Evolutionary conservation across 129 eudicot species (phyloP).

Genomic region (Artemisia annua): DNA sequence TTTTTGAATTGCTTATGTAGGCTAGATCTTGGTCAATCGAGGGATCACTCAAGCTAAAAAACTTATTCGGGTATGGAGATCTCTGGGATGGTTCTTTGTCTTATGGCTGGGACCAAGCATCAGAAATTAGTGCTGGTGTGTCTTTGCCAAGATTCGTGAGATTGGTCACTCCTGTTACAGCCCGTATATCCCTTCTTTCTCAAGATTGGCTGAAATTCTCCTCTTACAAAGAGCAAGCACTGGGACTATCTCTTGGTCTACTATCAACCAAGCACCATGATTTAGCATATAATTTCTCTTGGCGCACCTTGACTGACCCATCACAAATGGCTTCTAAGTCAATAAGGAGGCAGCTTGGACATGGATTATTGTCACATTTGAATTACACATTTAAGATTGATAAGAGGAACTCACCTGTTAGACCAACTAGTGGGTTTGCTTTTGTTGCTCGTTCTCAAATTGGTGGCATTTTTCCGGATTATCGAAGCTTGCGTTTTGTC

Average conservation of each 20-base stretch:
- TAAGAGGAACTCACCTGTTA: slow-evolving; percentile 69
- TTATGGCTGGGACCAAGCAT: slow-evolving; percentile 86
- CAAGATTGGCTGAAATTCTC: slow-evolving; percentile 93
- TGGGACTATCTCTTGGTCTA: slow-evolving; percentile 79
- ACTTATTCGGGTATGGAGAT: slow-evolving; percentile 86
- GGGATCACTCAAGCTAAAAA: slow-evolving; percentile 77
- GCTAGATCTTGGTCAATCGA: slow-evolving; percentile 82
- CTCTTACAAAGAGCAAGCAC: slow-evolving; percentile 67
- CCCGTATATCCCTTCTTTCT: slow-evolving; percentile 72
- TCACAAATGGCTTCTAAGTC: slow-evolving; percentile 74
- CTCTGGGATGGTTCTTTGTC: slow-evolving; percentile 77
- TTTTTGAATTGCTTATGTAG: slow-evolving; percentile 40
- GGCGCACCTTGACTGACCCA: slow-evolving; percentile 83
- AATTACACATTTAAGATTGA: slow-evolving; percentile 80
- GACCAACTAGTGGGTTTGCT: slow-evolving; percentile 90
- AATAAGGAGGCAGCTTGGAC: slow-evolving; percentile 94
- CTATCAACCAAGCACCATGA: slow-evolving; percentile 68
- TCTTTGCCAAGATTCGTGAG: slow-evolving; percentile 69
- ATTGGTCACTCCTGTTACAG: slow-evolving; percentile 62
- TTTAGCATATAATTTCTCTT: slow-evolving; percentile 66
- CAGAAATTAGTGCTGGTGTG: slow-evolving; percentile 82
- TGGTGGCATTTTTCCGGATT: slow-evolving; percentile 86
- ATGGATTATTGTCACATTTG: slow-evolving; percentile 65
- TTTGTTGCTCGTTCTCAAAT: slow-evolving; percentile 69
- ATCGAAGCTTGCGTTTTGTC: slow-evolving; percentile 71